phyloP scores from a whole-genome alignment of 2,329 filamentous ascomycete genomes.

The Colletotrichum australisinense region DNA sequence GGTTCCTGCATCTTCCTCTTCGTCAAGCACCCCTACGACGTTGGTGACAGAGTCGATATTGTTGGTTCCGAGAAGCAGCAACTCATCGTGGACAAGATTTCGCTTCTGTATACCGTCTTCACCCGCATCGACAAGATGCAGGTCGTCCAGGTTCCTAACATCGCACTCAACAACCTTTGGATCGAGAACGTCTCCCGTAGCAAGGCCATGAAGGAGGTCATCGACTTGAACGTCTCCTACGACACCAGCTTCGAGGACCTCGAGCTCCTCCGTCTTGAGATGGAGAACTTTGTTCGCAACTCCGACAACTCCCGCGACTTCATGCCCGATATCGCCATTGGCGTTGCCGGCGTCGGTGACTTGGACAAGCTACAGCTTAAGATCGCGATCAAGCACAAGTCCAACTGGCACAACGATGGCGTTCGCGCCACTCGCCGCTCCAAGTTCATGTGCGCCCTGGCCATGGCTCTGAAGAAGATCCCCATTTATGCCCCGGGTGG shows the following conservation, averaged over 20 bases:
- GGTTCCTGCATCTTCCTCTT: slow-evolving; percentile 99
- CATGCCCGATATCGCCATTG: slow-evolving; percentile 83
- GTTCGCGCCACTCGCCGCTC: slow-evolving; percentile 84
- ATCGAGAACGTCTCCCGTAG: slow-evolving; percentile 94
- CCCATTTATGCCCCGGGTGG: slow-evolving; percentile 87
- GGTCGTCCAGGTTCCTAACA: slow-evolving; percentile 85
- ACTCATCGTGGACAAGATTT: slow-evolving; percentile 92
- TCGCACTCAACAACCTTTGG: slow-evolving; percentile 91
- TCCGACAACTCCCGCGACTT: slow-evolving; percentile 93
- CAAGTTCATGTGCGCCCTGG: slow-evolving; percentile 96
- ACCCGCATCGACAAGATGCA: slow-evolving; percentile 81
- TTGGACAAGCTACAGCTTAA: slow-evolving; percentile 89
- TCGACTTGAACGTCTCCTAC: slow-evolving; percentile 84
- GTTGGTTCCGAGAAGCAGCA: slow-evolving; percentile 64
- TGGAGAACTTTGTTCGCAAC: slow-evolving; percentile 84
- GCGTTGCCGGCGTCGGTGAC: slow-evolving; percentile 82
- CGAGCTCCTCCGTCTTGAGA: slow-evolving; percentile 84
- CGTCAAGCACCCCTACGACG: slow-evolving; percentile 97
- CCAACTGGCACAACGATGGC: slow-evolving; percentile 89
- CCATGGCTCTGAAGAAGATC: slow-evolving; percentile 85
- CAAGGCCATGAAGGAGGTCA: slow-evolving; percentile 89
- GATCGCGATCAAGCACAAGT: slow-evolving; percentile 91
- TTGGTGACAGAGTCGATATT: slow-evolving; percentile 93
- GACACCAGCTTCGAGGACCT: slow-evolving; percentile 92
- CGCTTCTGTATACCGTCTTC: slow-evolving; percentile 92